These are phyloP conservation scores for Candida nanaspora DNA, from an alignment of 805 yeast genomes.

Conservation along the genomic window DNA sequence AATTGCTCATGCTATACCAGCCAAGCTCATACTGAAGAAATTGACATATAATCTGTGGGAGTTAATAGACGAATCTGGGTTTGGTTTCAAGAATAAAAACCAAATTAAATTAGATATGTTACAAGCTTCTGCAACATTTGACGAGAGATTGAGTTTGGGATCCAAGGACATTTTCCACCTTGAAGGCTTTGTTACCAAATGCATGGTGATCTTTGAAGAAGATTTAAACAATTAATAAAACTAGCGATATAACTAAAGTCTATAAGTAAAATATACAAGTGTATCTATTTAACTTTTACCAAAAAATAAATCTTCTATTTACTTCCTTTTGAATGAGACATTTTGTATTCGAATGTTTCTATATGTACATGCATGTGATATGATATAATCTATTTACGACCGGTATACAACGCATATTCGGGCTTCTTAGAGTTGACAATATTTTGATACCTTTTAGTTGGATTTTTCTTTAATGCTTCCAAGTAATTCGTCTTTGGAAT, in stretches of 20 bases:
- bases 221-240: conserved; percentile 6
- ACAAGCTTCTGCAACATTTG: conserved; percentile 58
- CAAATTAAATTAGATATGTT: conserved; percentile 40
- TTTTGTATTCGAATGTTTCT: no score
- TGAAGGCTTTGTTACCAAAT: conserved; percentile 87
- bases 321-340: no score
- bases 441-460: conserved; percentile 59
- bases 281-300: no score
- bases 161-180: conserved; percentile 86
- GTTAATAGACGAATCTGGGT: conserved; percentile 10
- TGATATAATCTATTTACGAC: conserved; percentile 16
- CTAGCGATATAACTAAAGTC: no score
- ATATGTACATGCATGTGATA: neutral
- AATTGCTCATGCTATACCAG: conserved; percentile 89
- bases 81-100: conserved; percentile 11
- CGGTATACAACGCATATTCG: conserved; percentile 37
- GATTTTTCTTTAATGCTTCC: conserved; percentile 46
- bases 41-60: conserved; percentile 31
- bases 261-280: no score
- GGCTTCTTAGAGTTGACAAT: conserved; percentile 42
- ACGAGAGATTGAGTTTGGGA: conserved; percentile 83
- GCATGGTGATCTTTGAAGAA: conserved; percentile 68
- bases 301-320: no score
- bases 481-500: conserved; percentile 40
- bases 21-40: conserved; percentile 67